These are phyloP conservation scores for Sideroxylon spinosum DNA, from an alignment of 179 eudicot genomes.

Conservation along the genomic window DNA sequence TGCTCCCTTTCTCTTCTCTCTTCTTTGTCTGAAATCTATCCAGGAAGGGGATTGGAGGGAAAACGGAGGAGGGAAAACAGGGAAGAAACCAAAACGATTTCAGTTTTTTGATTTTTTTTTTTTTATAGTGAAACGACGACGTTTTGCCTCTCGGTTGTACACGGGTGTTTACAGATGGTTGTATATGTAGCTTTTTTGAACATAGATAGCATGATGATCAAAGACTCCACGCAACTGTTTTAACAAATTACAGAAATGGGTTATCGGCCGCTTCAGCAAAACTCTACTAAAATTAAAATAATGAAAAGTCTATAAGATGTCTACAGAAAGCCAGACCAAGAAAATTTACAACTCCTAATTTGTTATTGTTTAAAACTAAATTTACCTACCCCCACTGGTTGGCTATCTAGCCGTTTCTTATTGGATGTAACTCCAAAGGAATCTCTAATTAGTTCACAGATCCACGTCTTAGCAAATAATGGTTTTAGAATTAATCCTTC, in stretches of 20 bases:
- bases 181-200: no score
- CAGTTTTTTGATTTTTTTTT: no score
- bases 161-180: no score
- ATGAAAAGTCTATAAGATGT: background rate
- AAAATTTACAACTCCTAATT: background rate
- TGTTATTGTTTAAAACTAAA: no score
- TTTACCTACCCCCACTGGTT: background rate
- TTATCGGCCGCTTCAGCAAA: background rate
- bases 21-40: no score
- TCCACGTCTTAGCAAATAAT: background rate
- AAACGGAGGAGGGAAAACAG: no score
- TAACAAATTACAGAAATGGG: background rate
- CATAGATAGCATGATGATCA: background rate
- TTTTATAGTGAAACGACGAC: no score
- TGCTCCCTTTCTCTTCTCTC: no score
- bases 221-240: background rate
- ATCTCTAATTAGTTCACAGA: background rate
- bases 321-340: background rate
- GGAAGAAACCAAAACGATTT: no score
- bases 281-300: no score
- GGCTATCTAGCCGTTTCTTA: background rate
- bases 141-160: no score
- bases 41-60: no score
- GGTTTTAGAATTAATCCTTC: background rate
- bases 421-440: constrained; percentile 2